Evolutionary conservation across 2,329 filamentous ascomycete species (phyloP), one percentile per base, ranked within the genome.

Genomic region (Hypoxylon sp.): DNA sequence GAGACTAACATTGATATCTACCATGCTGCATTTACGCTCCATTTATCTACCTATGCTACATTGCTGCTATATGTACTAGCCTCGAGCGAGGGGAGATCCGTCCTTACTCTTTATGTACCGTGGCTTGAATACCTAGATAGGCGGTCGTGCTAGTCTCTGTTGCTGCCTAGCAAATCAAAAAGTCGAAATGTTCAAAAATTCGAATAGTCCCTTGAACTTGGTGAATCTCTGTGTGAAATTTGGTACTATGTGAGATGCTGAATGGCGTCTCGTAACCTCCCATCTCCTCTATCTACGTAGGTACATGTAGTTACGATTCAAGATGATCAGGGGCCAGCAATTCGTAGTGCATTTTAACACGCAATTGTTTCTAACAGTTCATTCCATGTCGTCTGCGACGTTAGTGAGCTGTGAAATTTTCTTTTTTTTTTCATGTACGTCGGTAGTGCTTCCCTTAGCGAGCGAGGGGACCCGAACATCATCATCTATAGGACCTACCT

Each of bases 101-200:
- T 55, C 32, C 51, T 35, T 21, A 46, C 57, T 51, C 31, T 56
- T 59, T 51, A 35, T 56, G 64, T 65, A 68, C 52, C 50, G 62
- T 15, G 57, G 57, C 52, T 58, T 48, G 60, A 31, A 67, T 60
- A 27, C 24, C 24, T 27, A 58, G 47, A 65, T 62, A 60, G 54
- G 47, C 47, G 55, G 61, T 42, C 65, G 60, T 52, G 37, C 59
- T 46, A 29, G 50, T 59, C 42, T 47, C 44, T 31, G 27, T 65
- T 61, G 11, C 1, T 44, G 57, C 48, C 54, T 62, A 37, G 64
- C 56, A 35, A 70, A 67, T 58, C 35, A 68, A 68, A 70, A 68
- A 58, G 58, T 59, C 57, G 11, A 70, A 70, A 70, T 44, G 57
- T 70, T 70, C 64, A 54, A 67, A 67, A 64, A 1, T 44, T 48